Percentiles rank a stretch among this genome's conserved stretches.
phyloP scores from a whole-genome alignment of 1,284 basidiomycete species.

The Moniliophthora roreri region DNA sequence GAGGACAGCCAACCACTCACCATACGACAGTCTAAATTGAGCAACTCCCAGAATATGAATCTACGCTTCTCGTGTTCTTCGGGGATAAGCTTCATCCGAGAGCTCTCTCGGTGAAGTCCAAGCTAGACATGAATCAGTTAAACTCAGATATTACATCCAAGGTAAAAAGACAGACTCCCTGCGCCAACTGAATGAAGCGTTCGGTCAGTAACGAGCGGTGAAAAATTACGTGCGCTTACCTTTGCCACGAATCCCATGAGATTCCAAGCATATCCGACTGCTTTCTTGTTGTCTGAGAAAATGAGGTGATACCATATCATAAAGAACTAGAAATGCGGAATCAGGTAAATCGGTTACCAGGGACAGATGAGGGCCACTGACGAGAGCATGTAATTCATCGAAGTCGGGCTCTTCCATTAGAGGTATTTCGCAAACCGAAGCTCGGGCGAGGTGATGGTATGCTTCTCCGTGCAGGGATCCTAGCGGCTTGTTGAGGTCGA shows the following conservation, averaged over 20 bases:
- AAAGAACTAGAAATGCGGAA: conserved; percentile 47
- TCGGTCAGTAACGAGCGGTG: no score
- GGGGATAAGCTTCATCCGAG: conserved; percentile 61
- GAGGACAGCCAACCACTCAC: conserved; percentile 34
- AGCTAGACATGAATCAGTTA: conserved; percentile 33
- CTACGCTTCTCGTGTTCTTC: conserved; percentile 71
- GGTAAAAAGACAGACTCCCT: conserved; percentile 3
- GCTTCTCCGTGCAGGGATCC: conserved; percentile 58
- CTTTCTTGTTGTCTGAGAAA: conserved; percentile 67
- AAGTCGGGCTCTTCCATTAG: conserved; percentile 70
- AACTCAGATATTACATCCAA: neutral
- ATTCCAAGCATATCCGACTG: conserved; percentile 67
- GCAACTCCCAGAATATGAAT: conserved; percentile 72
- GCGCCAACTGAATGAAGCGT: neutral
- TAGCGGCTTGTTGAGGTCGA: conserved; percentile 55
- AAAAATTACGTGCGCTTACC: conserved; percentile 45
- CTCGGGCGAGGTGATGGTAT: conserved; percentile 67
- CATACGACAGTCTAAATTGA: conserved; percentile 75
- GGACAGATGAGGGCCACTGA: conserved; percentile 30
- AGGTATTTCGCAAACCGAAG: conserved; percentile 67
- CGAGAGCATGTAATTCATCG: conserved; percentile 63
- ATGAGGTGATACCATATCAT: conserved; percentile 73
- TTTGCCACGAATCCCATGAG: conserved; percentile 63
- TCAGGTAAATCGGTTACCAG: neutral
- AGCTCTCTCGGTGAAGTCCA: conserved; percentile 68